Evolutionary conservation across 208 protist genomes (phyloP), one percentile per base, ranked within the genome.

Genomic region (Trypanosoma boissoni): DNA sequence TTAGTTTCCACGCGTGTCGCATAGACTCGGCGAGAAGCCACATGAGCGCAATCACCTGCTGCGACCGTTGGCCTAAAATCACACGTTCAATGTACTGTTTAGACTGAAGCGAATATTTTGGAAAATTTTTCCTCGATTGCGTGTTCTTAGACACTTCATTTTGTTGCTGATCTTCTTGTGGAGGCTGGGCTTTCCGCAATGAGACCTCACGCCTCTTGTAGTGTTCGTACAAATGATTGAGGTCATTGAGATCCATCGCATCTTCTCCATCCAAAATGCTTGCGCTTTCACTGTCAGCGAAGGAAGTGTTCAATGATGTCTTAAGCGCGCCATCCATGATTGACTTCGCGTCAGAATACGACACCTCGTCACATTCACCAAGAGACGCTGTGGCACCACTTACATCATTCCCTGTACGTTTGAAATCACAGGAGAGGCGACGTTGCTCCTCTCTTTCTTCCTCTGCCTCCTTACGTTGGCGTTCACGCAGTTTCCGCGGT

Each of bases 1-100:
- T 49, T 6, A 64, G 42, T 23, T 50, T 42, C 50, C 73, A 77
- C 5, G 73, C 64, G 36, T 77, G 58, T 10, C 67, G 65, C 57
- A 78, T 72, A 0, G 74, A 64, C 56, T 81, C 78, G 8, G 70
- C 58, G 31, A 89, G 51, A n/a, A 83, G 63, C 12, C 58, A 60
- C 23, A 89, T 68, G 2, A 89, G 67, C 20, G 76, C 78, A 23
- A 71, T 75, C n/a, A 65, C 43, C 60, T 89, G 82, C 42, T 89
- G 82, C 5, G 61, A 64, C 29, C 58, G 46, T 42, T 78, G 68
- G 1, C 55, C 61, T 31, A 89, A 70, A 16, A 84, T n/a, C 3
- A 80, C 66, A 14, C 64, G 63, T 48, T 83, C 77, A 21, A 74
- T 58, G 45, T 89, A 89, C 26, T 63, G 64, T 9, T 67, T 52